A percentile compares a stretch with the other conserved stretches of the same genome.
phyloP scores from a whole-genome alignment of 805 yeast species.

The Kluyveromyces siamensis region DNA sequence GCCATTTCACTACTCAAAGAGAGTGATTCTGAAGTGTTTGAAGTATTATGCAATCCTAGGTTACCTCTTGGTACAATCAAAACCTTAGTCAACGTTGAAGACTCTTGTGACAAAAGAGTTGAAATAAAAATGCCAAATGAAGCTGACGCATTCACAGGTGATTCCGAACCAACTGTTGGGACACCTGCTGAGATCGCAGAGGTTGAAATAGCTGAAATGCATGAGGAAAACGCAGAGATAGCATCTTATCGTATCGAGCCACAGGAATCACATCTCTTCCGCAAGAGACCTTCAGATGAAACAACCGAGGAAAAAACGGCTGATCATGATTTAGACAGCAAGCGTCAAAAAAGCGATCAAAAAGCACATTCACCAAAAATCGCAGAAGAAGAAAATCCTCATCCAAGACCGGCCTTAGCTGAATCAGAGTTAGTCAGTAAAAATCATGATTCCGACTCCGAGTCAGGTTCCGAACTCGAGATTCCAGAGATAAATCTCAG shows the following conservation, averaged over 20 bases:
- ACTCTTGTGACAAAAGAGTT: background rate
- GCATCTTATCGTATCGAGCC: slow-evolving; percentile 4
- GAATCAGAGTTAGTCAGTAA: slow-evolving; percentile 5
- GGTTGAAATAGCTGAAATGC: slow-evolving; percentile 3
- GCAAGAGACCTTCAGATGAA: background rate
- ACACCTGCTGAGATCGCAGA: slow-evolving; percentile 3
- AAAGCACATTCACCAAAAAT: background rate
- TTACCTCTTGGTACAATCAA: slow-evolving; percentile 43
- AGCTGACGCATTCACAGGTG: background rate
- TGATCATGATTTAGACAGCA: background rate
- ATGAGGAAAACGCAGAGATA: background rate
- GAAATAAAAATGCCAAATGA: slow-evolving; percentile 6
- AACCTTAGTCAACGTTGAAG: slow-evolving; percentile 2
- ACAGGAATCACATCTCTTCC: slow-evolving; percentile 1
- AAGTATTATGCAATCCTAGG: slow-evolving; percentile 65
- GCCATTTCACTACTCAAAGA: slow-evolving; percentile 42
- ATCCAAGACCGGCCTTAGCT: background rate
- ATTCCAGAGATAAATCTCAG: slow-evolving; percentile 22
- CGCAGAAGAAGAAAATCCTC: background rate
- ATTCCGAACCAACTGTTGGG: background rate
- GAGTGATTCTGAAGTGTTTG: slow-evolving; percentile 39
- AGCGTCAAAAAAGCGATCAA: background rate
- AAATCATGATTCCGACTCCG: slow-evolving; percentile 12
- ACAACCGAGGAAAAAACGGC: slow-evolving; percentile 1
- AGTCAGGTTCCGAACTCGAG: slow-evolving; percentile 24